Base-by-base conservation (phyloP, 805 yeast genomes). In the Candida nanaspora region DNA sequence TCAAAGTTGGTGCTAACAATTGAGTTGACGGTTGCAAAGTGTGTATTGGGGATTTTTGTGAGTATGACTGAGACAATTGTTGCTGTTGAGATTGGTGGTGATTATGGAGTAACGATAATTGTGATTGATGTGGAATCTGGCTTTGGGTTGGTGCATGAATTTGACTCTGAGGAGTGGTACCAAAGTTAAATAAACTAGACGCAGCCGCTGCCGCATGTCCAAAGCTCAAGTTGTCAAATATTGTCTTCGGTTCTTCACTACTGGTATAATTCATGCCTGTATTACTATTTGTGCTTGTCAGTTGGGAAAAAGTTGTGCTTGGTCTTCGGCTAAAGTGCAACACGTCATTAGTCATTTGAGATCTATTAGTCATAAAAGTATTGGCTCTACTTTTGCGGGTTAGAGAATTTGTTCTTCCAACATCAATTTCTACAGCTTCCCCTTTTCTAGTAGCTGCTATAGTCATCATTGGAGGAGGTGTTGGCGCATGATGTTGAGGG, bases 391-490 rank as follows among this genome's bases (percentile, higher is more conserved):
- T 51, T 37, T 44, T 54, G 47, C 48, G 52, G 45, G 31, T 65
- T 43, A 37, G 54, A 2, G 55, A 49, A 31, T 43, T 52, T 8
- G 52, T 42, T 31, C 59, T 52, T 2, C 60, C 58, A 6, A 56
- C 63, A 2, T 82, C 82, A 22, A 86, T 84, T 52, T 85, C 93
- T 2, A 84, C 75, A 0, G 91, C 75, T 49, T 80, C 93, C 6
- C 94, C 94, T 30, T 76, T 74, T 48, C 88, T 62, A 0, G 91
- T 82, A 0, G 93, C 84, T 1, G 94, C 89, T 38, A 86, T 85
- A 0, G 94, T 84, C 80, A 85, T 76, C 52, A 63, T 72, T n/a
- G 82, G 83, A 1, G 80, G 76, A 0, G 82, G 82, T 1, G 75
- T 68, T 8, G 77, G 76, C 0, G 75, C 70, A 7, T 23, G 27